Evolutionary conservation across 805 yeast species (phyloP).

Genomic region (Candida ficus): DNA sequence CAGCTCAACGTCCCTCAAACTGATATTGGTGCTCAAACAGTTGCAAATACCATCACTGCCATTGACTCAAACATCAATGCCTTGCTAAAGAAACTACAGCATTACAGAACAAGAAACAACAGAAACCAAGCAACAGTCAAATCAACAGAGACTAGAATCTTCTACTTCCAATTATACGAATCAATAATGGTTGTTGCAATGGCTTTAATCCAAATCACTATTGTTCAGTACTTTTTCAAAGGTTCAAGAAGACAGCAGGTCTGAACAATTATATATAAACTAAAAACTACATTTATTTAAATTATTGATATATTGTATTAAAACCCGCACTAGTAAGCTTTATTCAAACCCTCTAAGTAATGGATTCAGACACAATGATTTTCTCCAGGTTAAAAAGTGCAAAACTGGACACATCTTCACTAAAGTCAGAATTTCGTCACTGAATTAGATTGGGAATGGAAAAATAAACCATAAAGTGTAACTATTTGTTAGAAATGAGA

Average conservation of each 20-base stretch:
- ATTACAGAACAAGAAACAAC: conserved; percentile 85
- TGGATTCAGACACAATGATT: too few relatives aligned
- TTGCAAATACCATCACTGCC: conserved; percentile 40
- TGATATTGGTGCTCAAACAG: conserved; percentile 42
- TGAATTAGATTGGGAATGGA: too few relatives aligned
- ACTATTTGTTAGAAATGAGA: too few relatives aligned
- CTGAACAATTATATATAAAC: not conserved
- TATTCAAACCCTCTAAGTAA: too few relatives aligned
- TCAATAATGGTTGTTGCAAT: conserved; percentile 68
- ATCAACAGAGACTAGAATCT: conserved; percentile 75
- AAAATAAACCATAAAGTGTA: too few relatives aligned
- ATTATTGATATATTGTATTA: too few relatives aligned
- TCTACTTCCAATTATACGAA: conserved; percentile 71
- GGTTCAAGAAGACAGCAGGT: conserved; percentile 60
- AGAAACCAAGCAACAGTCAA: conserved; percentile 85
- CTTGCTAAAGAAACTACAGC: conserved; percentile 57
- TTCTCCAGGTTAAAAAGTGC: too few relatives aligned
- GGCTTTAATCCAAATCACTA: conserved; percentile 63
- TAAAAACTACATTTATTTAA: not conserved
- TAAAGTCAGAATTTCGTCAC: too few relatives aligned
- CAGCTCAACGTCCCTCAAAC: conserved; percentile 25
- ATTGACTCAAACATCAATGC: conserved; percentile 58
- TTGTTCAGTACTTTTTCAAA: conserved; percentile 68
- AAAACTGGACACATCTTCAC: too few relatives aligned
- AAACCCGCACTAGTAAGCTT: too few relatives aligned